Percentiles rank a stretch among this genome's conserved stretches.
Evolutionary conservation across 768 basidiomycete genomes (phyloP).

Genomic region (Tylopilus felleus): DNA sequence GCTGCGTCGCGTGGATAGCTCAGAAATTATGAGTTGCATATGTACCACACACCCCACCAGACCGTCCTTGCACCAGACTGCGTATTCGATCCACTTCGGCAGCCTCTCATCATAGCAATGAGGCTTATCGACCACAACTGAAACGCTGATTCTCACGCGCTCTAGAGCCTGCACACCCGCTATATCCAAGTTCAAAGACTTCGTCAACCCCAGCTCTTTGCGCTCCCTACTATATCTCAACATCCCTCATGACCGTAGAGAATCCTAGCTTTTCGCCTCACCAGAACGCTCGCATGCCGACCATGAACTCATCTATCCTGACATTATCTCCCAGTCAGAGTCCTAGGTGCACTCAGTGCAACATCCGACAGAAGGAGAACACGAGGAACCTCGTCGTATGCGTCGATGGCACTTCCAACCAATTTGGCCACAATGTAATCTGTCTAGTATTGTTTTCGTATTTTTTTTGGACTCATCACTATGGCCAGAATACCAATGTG

Average conservation of each 20-base stretch:
- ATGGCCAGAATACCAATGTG: constrained; percentile 36
- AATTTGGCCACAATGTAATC: constrained; percentile 19
- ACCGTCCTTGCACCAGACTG: too few relatives aligned
- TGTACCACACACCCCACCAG: too few relatives aligned
- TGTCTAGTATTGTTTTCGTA: background rate
- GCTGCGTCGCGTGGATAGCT: too few relatives aligned
- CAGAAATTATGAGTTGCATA: too few relatives aligned
- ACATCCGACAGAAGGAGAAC: constrained; percentile 1
- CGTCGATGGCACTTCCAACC: constrained; percentile 15
- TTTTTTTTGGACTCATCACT: background rate
- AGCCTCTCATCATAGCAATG: too few relatives aligned
- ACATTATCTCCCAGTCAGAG: background rate
- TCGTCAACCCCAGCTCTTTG: background rate
- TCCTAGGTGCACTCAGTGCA: constrained; percentile 19
- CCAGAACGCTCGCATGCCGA: background rate
- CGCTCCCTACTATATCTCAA: background rate
- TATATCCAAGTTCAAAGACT: background rate
- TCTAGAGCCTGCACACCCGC: background rate
- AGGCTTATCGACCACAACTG: too few relatives aligned
- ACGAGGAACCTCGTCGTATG: constrained; percentile 23
- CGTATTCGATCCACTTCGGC: too few relatives aligned
- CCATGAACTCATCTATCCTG: background rate
- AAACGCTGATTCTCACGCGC: too few relatives aligned
- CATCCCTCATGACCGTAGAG: background rate
- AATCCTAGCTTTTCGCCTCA: background rate